Base-by-base conservation (phyloP, 1,284 basidiomycete species). In the Irpex lacteus region DNA sequence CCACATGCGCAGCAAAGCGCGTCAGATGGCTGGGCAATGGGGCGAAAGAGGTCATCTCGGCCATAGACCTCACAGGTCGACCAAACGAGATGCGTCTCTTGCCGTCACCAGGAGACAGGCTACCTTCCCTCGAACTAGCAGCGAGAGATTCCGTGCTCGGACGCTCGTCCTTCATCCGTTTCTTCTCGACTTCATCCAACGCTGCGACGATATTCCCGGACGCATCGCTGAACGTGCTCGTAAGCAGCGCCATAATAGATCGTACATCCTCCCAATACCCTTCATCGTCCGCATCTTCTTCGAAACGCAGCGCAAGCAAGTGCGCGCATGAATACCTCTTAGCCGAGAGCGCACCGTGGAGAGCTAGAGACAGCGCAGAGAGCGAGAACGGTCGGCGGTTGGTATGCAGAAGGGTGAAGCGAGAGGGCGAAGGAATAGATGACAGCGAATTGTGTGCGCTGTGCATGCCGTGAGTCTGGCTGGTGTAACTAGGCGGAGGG, bases 201-300 rank as follows among this genome's bases (percentile, higher is more conserved):
- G 86, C 88, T 40, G 87, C 85, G 0, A 78, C 73, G 2, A 94
- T 79, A 26, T 86, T 77, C 8, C 84, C 77, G 8, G 86, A 81
- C 1, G 88, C 83, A 70, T 92, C 90, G 3, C 81, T 79, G 52
- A 93, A 79, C 4, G 89, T 83, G 44, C 81, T 86, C 1, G 86
- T 86, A 63, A 94, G 74, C 4, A 94, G 72, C 5, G 80, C 81
- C 80, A 91, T 87, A 37, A 94, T 84, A 47, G 86, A 85, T 21
- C 88, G 82, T 37, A 91, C 90, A 70, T 92, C 87, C 68, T 92
- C 91, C 91, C 91, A 94, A 70, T 94, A 94, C 5, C 78, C 77
- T 11, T 78, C 78, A 66, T 89, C 87, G 66, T 90, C 89, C 11
- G 73, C 69, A 4, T 69, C 70, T 60, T 76, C 76, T 55, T 75